A percentile compares a stretch with the other conserved stretches of the same genome.
phyloP scores from a whole-genome alignment of 352 stramenopile species.

The Globisporangium polare region DNA sequence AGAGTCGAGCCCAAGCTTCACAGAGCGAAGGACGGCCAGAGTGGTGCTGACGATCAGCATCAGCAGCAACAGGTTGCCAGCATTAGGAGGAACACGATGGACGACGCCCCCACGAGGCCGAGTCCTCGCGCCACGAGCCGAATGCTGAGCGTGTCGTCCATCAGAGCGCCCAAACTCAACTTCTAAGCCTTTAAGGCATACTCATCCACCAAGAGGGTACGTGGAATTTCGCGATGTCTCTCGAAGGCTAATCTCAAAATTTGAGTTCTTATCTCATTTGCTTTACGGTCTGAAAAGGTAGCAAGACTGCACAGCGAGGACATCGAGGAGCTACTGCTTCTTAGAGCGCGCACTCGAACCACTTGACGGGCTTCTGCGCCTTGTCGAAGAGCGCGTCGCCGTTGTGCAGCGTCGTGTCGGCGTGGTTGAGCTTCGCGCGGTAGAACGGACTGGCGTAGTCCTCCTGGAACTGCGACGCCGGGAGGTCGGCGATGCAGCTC shows the following conservation, averaged over 20 bases:
- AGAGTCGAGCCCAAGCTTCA: slow-evolving; percentile 12
- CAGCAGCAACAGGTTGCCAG: background rate
- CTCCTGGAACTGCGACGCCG: slow-evolving; percentile 27
- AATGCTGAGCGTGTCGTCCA: slow-evolving; percentile 5
- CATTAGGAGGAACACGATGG: background rate
- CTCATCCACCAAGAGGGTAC: background rate
- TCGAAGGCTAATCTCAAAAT: background rate
- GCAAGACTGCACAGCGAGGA: background rate
- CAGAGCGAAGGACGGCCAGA: background rate
- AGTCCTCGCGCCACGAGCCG: slow-evolving; percentile 8
- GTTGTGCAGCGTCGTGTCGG: slow-evolving; percentile 58
- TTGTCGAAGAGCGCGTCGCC: slow-evolving; percentile 47
- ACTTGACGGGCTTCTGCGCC: slow-evolving; percentile 58
- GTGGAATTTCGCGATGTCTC: too few relatives aligned
- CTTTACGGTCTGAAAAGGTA: background rate
- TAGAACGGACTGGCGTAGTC: slow-evolving; percentile 50
- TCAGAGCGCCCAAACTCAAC: background rate
- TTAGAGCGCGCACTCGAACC: slow-evolving; percentile 70
- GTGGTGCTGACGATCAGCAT: background rate
- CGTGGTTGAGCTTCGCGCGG: slow-evolving; percentile 56
- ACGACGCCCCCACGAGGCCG: background rate
- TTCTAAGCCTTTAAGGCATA: background rate
- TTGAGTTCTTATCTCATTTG: background rate
- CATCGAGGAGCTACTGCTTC: slow-evolving; percentile 1
- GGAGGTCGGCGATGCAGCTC: slow-evolving; percentile 44